A percentile compares a stretch with the other conserved stretches of the same genome.
Conservation (phyloP, 129 eudicot genomes). For the Escallonia herrerae region DNA sequence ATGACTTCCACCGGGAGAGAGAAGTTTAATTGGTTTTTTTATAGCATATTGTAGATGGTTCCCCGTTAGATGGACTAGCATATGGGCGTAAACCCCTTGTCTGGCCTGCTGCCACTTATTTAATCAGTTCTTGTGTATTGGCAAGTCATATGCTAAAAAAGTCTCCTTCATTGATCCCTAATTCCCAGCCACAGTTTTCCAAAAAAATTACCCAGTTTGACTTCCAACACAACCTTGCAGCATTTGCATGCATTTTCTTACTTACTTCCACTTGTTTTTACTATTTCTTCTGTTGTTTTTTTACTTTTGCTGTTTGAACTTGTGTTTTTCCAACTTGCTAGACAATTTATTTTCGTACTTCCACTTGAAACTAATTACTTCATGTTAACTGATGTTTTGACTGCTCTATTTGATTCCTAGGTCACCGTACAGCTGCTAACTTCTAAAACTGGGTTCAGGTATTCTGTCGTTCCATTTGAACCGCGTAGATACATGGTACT, state of each 20-base stretch:
- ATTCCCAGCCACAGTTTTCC: too few relatives aligned
- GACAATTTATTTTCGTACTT: background rate
- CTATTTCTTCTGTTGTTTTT: background rate
- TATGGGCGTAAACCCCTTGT: too few relatives aligned
- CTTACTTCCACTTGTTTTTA: background rate
- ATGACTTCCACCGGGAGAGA: too few relatives aligned
- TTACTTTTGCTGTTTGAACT: background rate
- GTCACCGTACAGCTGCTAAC: constrained; percentile 92
- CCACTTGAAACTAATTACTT: background rate
- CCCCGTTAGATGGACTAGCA: too few relatives aligned
- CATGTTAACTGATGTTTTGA: background rate
- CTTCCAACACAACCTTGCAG: background rate
- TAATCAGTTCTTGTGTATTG: too few relatives aligned
- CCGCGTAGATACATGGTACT: constrained; percentile 1
- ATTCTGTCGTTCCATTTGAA: constrained; percentile 14
- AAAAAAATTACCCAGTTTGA: background rate
- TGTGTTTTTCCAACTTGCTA: background rate
- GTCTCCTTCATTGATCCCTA: background rate
- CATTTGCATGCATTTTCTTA: background rate
- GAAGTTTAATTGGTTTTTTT: too few relatives aligned
- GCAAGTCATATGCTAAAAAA: background rate
- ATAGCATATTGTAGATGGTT: too few relatives aligned
- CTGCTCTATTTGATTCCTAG: constrained; percentile 40
- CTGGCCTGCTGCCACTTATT: too few relatives aligned
- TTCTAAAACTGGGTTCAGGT: constrained; percentile 97